These are phyloP conservation scores for Dendrobium catenatum DNA, from an alignment of 106 monocot genomes.

Conservation along the genomic window DNA sequence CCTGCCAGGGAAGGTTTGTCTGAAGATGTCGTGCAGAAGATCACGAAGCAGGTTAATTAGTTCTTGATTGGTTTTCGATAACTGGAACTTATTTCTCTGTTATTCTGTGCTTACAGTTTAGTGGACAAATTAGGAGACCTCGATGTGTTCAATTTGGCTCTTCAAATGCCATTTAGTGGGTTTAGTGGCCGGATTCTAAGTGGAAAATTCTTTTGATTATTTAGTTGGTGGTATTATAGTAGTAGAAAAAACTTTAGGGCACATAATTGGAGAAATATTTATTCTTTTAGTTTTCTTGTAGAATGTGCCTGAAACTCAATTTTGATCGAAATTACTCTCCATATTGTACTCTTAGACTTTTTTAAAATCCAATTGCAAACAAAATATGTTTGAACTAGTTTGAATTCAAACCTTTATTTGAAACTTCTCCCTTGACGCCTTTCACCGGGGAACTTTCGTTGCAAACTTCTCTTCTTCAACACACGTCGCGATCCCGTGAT, in stretches of 20 bases:
- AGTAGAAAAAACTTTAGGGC: neutral
- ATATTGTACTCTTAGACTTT: too few species aligned
- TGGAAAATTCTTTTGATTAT: neutral
- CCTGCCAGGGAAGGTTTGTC: slow-evolving; percentile 12
- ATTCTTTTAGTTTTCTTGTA: too few species aligned
- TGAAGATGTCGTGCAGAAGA: slow-evolving; percentile 18
- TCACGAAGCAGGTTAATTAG: slow-evolving; percentile 21
- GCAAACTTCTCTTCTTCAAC: too few species aligned
- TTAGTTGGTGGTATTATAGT: neutral
- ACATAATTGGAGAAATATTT: too few species aligned
- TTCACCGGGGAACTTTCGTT: too few species aligned
- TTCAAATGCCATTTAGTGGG: neutral
- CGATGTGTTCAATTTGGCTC: neutral
- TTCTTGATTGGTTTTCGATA: neutral
- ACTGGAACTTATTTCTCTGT: neutral
- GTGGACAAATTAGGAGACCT: neutral
- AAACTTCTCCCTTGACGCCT: too few species aligned
- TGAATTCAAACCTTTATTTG: too few species aligned
- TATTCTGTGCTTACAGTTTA: neutral
- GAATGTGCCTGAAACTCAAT: too few species aligned
- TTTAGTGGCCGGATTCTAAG: neutral
- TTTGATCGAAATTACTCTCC: too few species aligned
- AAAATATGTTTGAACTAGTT: too few species aligned
- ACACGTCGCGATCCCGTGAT: too few species aligned
- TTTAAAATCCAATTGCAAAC: too few species aligned